Percentiles rank a stretch among this genome's conserved stretches.
phyloP scores from a whole-genome alignment of 306 rosid genomes.

The Corylus heterophylla region DNA sequence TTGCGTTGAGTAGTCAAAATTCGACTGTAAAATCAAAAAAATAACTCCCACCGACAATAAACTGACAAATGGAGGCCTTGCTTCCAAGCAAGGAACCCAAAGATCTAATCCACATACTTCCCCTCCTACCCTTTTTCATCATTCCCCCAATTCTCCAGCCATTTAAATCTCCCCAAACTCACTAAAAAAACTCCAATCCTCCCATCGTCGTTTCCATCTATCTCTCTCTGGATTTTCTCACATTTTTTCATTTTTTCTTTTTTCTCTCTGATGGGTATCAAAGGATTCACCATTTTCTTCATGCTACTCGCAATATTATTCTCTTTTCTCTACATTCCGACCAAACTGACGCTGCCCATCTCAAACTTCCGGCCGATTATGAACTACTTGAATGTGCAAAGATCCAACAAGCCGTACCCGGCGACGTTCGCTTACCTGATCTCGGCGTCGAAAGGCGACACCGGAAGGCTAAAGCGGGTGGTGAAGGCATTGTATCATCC shows the following conservation, averaged over 20 bases:
- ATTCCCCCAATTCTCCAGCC: background rate
- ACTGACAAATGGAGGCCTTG: conserved; percentile 39
- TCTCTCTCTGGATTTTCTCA: conserved; percentile 11
- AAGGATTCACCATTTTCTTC: conserved; percentile 48
- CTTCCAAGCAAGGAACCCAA: conserved; percentile 44
- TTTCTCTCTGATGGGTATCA: conserved; percentile 55
- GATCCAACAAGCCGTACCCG: conserved; percentile 49
- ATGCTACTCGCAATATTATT: conserved; percentile 51
- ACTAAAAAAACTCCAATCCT: background rate
- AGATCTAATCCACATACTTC: conserved; percentile 25
- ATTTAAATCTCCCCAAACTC: background rate
- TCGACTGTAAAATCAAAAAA: too few species aligned
- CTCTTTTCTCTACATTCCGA: conserved; percentile 52
- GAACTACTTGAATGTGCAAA: conserved; percentile 34
- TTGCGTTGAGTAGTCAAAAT: too few species aligned
- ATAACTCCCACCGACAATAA: conserved; percentile 35
- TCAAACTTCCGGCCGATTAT: conserved; percentile 38
- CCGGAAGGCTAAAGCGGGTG: conserved; percentile 54
- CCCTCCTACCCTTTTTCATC: conserved; percentile 3
- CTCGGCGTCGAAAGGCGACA: conserved; percentile 82
- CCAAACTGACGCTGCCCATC: conserved; percentile 57
- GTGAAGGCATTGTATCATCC: conserved; percentile 75
- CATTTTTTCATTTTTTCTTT: conserved; percentile 16
- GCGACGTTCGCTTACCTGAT: conserved; percentile 72
- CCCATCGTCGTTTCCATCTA: conserved; percentile 14